Percentiles rank a stretch among this genome's conserved stretches.
These are phyloP conservation scores for Macaranga tanarius DNA, from an alignment of 441 rosid genomes.

Conservation along the genomic window DNA sequence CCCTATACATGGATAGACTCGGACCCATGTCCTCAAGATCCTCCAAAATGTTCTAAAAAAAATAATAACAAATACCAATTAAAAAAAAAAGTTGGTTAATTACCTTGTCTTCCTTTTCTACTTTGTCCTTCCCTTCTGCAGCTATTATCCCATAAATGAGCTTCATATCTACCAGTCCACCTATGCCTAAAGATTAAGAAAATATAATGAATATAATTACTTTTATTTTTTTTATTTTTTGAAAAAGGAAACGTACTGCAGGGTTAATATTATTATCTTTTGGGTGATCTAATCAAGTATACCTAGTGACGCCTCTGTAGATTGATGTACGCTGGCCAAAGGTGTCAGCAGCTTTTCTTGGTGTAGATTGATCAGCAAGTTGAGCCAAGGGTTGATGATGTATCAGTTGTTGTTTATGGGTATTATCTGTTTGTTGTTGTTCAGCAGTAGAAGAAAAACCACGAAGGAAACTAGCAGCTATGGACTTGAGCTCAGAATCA, in stretches of 20 bases:
- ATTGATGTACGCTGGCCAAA: slow-evolving; percentile 94
- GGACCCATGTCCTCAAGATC: slow-evolving; percentile 24
- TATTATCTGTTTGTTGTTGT: neutral
- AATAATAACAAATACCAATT: neutral
- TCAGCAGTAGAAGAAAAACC: slow-evolving; percentile 26
- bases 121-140: slow-evolving; percentile 96
- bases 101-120: slow-evolving; percentile 98
- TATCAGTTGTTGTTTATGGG: slow-evolving; percentile 17
- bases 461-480: slow-evolving; percentile 74
- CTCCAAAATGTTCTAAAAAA: neutral
- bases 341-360: slow-evolving; percentile 61
- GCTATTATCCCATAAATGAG: slow-evolving; percentile 97
- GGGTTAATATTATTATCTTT: neutral
- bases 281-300: neutral
- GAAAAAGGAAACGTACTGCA: too few species aligned
- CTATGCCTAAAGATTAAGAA: slow-evolving; percentile 50
- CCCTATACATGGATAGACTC: neutral
- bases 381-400: slow-evolving; percentile 21
- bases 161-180: slow-evolving; percentile 97
- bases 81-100: neutral
- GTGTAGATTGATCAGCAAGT: slow-evolving; percentile 31
- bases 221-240: neutral
- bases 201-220: neutral
- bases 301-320: slow-evolving; percentile 95
- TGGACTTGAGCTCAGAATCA: slow-evolving; percentile 70